Evolutionary conservation across 2,329 filamentous ascomycete genomes (phyloP).

Genomic region (Talaromyces sp.): DNA sequence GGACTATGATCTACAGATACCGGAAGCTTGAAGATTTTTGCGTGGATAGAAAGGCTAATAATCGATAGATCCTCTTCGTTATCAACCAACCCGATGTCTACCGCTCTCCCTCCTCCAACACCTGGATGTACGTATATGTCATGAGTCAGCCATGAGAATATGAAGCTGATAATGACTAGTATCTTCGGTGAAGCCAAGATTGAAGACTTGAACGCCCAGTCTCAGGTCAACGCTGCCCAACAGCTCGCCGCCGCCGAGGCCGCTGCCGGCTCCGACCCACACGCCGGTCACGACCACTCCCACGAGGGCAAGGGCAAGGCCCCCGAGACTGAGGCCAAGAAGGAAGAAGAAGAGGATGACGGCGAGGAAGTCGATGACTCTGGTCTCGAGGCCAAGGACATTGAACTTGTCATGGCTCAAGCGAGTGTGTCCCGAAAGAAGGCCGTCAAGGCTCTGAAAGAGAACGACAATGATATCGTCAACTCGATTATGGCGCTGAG

Average conservation of each 20-base stretch:
- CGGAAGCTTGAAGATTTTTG: background rate
- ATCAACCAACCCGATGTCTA: conserved; percentile 99
- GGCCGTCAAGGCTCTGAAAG: conserved; percentile 90
- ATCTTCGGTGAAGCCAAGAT: conserved; percentile 99
- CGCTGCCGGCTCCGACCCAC: conserved; percentile 58
- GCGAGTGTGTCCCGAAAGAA: conserved; percentile 96
- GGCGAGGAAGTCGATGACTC: conserved; percentile 93
- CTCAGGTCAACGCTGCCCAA: conserved; percentile 91
- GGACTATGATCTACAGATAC: background rate
- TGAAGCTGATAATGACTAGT: conserved; percentile 47
- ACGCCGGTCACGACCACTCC: conserved; percentile 58
- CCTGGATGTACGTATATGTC: conserved; percentile 79
- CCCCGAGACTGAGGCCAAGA: conserved; percentile 57
- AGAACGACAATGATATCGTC: conserved; percentile 99
- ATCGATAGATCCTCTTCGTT: conserved; percentile 86
- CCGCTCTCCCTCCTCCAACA: conserved; percentile 99
- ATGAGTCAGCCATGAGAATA: background rate
- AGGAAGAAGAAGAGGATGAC: conserved; percentile 84
- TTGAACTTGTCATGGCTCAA: conserved; percentile 98
- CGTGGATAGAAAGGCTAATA: background rate
- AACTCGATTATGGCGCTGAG: conserved; percentile 99
- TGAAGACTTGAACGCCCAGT: conserved; percentile 97
- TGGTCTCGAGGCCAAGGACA: conserved; percentile 97
- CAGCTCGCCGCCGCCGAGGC: conserved; percentile 79
- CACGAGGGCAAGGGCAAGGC: conserved; percentile 63